Base-by-base conservation (phyloP, 1,284 basidiomycete species). In the Cryptococcus hybrid region DNA sequence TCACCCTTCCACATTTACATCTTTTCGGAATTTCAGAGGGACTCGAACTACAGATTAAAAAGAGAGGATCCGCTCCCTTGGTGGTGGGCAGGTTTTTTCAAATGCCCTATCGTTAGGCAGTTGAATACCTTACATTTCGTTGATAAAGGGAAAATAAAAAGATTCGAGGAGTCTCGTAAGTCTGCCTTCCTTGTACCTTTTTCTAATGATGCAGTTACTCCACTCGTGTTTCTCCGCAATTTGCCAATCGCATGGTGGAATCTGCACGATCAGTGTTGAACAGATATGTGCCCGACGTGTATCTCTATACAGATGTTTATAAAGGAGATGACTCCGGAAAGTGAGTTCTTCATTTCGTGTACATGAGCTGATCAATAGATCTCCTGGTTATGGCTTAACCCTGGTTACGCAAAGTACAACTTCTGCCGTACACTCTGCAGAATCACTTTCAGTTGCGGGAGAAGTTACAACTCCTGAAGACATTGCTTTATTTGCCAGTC, bases 291-390 rank as follows among this genome's bases (percentile, higher is more conserved):
- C 95, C 95, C 34, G 96, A 99, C 73, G 91, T 98, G 36, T 98
- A 99, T 77, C 85, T 99, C 35, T 96, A 98, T 74, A 96, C 96
- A 1, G 96, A 99, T 68, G 93, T 98, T 11, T 99, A 97, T 80
- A 93, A 96, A 73, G 94, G 94, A 7, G 90, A 93, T 30, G 96
- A 99, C 61, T 92, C 91, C 62, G 96, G 96, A 75, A 96, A 92
- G 90, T 90, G 64, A 62, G 89, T 80, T 13, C 15, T 37, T 5
- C 34, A n/a, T 34, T 8, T 46, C 35, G 5, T 15, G 8, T n/a
- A 11, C 30, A 37, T 9, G 34, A 34, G 38, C 36, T 35, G 13
- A n/a, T 35, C n/a, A 35, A 5, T 64, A 93, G 90, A 79, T 98
- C 95, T 0, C 96, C 96, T 1, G 96, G 96, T 0, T 99, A 94